Evolutionary conservation across 2,329 filamentous ascomycete species (phyloP), one percentile per base, ranked within the genome.

Genomic region (Rosellinia necatrix): DNA sequence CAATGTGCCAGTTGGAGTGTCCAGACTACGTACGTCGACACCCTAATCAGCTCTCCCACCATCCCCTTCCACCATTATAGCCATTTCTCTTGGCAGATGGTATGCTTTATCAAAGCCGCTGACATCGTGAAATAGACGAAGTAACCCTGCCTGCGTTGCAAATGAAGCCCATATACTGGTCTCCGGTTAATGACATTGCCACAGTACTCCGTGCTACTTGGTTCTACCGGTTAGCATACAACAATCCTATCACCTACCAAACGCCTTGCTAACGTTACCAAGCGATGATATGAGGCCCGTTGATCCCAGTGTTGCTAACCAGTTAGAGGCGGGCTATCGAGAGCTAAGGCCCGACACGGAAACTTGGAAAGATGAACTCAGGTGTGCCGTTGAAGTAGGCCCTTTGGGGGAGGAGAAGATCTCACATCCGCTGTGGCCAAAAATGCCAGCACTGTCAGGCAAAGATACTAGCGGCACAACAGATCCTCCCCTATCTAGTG

Each of bases 91-190:
- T 21, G 24, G 10, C 35, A 15, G 30, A 40, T 4, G 2, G 13
- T 49, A 48, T 10, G 4, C 25, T 40, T 10, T 30, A 13, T n/a
- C 25, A 25, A 10, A 35, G 21, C 8, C 37, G 40, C 53, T 62
- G 13, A 59, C 22, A 37, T 30, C 10, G 22, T 13, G 9, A 21
- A 38, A 40, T 35, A 63, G 60, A 99, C 70, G 83, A 92, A 67
- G 93, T 97, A 1, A 86, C 90, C 55, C 79, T 97, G 64, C 92
- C 93, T 19, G 83, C 83, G 49, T 75, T 96, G 29, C 81, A 90
- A 67, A 96, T 99, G 92, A 91, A 92, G 71, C 94, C 94, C 0
- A 97, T 97, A 57, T 99, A 99, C 71, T 99, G 94, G 94, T 92
- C 89, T 15, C 93, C 94, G 6, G 82, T 97, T 27, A 92, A 96